Conservation (phyloP, 1,284 basidiomycete species). For the Chalciporus piperatoides region DNA sequence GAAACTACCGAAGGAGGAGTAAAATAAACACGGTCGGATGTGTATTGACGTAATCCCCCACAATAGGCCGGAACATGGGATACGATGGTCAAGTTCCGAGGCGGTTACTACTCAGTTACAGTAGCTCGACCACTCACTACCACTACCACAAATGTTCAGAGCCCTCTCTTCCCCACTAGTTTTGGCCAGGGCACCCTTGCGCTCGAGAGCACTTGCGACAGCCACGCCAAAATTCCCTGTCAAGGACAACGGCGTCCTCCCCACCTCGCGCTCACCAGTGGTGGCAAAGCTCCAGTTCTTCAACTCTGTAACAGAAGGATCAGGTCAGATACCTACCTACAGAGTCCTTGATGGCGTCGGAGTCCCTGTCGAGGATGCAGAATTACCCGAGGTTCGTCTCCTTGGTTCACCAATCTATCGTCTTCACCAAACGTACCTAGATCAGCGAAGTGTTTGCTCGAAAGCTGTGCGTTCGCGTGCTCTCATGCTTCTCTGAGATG, state of each 20-base stretch:
- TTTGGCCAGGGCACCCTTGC: constrained; percentile 4
- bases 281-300: constrained; percentile 69
- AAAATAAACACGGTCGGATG: not conserved
- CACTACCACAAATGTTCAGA: constrained; percentile 16
- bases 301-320: constrained; percentile 63
- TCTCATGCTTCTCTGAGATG: not conserved
- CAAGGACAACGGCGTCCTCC: constrained; percentile 45
- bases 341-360: constrained; percentile 79
- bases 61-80: not conserved
- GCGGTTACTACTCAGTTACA: too few relatives aligned
- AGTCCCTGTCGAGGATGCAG: constrained; percentile 65
- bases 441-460: constrained; percentile 71
- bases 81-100: constrained; percentile 22
- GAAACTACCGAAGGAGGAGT: constrained; percentile 44
- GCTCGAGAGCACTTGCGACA: constrained; percentile 21
- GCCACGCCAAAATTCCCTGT: constrained; percentile 24
- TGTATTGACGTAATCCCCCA: constrained; percentile 15
- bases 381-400: constrained; percentile 61
- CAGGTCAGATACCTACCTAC: constrained; percentile 73
- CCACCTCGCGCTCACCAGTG: constrained; percentile 63
- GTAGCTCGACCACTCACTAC: constrained; percentile 2
- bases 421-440: constrained; percentile 37
- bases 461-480: constrained; percentile 49
- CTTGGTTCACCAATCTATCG: not conserved
- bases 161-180: not conserved